These are phyloP conservation scores for Camellia japonica DNA, from an alignment of 148 eudicot genomes.

Conservation along the genomic window DNA sequence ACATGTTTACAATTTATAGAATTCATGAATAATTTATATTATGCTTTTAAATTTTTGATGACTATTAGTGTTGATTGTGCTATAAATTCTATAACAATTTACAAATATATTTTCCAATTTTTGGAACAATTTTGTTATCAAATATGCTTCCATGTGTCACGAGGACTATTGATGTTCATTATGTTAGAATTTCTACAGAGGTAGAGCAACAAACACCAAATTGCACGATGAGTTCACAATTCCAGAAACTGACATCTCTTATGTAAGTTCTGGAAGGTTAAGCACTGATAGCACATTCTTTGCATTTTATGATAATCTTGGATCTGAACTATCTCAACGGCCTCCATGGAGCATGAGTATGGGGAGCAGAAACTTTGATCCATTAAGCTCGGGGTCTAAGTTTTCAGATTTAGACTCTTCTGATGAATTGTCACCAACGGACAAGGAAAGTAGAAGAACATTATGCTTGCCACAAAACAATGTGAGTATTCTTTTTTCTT, in stretches of 20 bases:
- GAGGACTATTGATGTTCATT: background rate
- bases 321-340: background rate
- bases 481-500: background rate
- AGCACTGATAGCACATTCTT: conserved; percentile 18
- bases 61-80: too few relatives aligned
- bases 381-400: background rate
- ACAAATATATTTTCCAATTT: too few relatives aligned
- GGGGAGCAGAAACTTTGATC: background rate
- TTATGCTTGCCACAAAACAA: background rate
- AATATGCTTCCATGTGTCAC: background rate
- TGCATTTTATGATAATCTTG: conserved; percentile 13
- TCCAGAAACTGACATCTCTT: conserved; percentile 15
- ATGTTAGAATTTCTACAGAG: background rate
- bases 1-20: too few relatives aligned
- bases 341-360: background rate
- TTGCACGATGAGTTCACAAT: conserved; percentile 13
- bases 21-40: too few relatives aligned
- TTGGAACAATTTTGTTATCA: background rate
- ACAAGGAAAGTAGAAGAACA: background rate
- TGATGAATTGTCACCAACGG: background rate
- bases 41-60: too few relatives aligned
- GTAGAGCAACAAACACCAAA: background rate
- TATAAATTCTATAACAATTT: too few relatives aligned
- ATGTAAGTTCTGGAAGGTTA: conserved; percentile 5
- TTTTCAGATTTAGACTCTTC: background rate